Evolutionary conservation across 768 basidiomycete species (phyloP).

Genomic region (Pholiota microspora): DNA sequence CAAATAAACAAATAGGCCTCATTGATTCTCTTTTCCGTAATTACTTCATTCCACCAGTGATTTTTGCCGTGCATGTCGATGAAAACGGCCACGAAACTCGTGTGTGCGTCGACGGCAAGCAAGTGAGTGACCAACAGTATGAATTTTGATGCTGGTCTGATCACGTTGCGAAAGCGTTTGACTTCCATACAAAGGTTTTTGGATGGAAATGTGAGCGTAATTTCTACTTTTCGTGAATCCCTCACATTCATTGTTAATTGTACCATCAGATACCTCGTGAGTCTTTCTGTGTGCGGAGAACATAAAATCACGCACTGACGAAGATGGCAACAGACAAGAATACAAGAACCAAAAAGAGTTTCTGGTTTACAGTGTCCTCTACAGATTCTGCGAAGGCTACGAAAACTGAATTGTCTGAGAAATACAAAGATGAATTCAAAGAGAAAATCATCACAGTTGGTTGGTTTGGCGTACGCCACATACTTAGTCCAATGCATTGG

Average conservation of each 20-base stretch:
- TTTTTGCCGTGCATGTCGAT: slow-evolving; percentile 60
- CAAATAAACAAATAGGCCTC: slow-evolving; percentile 63
- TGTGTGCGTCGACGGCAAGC: slow-evolving; percentile 81
- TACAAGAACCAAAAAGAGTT: slow-evolving; percentile 54
- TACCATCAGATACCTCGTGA: slow-evolving; percentile 51
- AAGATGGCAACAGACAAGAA: slow-evolving; percentile 48
- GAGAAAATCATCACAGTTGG: slow-evolving; percentile 66
- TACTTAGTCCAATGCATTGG: background rate
- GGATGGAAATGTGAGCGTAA: slow-evolving; percentile 59
- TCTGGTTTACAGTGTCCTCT: slow-evolving; percentile 57
- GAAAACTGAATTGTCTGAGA: slow-evolving; percentile 51
- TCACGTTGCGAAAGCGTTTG: slow-evolving; percentile 44
- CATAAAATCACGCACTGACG: background rate
- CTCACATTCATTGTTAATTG: slow-evolving; percentile 9
- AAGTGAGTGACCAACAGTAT: no score
- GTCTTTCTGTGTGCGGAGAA: slow-evolving; percentile 12
- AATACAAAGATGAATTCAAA: slow-evolving; percentile 49
- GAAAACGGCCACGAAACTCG: slow-evolving; percentile 56
- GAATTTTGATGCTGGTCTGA: background rate
- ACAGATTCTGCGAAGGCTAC: slow-evolving; percentile 29
- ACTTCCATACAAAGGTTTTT: slow-evolving; percentile 80
- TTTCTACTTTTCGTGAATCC: background rate
- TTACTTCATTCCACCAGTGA: slow-evolving; percentile 76
- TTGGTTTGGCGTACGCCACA: slow-evolving; percentile 37
- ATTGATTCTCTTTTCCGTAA: slow-evolving; percentile 80